These are phyloP conservation scores for Metschnikowia corniflorae DNA, from an alignment of 805 yeast species.

Conservation along the genomic window DNA sequence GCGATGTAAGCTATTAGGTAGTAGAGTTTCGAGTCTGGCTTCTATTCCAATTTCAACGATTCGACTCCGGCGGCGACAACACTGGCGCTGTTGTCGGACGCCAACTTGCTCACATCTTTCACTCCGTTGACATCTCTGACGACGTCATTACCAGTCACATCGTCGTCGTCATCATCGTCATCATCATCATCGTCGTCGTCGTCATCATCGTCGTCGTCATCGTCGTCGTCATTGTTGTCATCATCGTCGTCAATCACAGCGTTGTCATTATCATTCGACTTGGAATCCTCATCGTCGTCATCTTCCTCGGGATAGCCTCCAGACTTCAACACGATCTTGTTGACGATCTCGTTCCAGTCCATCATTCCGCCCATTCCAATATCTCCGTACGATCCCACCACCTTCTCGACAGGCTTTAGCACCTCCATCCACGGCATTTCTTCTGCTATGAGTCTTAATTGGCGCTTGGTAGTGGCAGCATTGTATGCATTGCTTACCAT, in stretches of 20 bases:
- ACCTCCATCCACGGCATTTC: conserved; percentile 96
- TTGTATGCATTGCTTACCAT: conserved; percentile 93
- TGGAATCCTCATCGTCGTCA: conserved; percentile 38
- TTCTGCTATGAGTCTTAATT: conserved; percentile 68
- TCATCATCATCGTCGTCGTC: conserved; percentile 43
- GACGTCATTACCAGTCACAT: conserved; percentile 22
- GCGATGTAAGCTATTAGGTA: no score
- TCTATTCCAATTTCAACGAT: conserved; percentile 4
- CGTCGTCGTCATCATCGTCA: conserved; percentile 42
- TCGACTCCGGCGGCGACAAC: conserved; percentile 1
- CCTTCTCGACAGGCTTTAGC: conserved; percentile 92
- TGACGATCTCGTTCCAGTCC: conserved; percentile 94
- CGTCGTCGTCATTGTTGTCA: conserved; percentile 30
- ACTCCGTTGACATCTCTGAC: background rate
- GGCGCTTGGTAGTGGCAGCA: conserved; percentile 83
- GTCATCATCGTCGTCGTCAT: conserved; percentile 34
- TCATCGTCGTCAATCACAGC: conserved; percentile 24
- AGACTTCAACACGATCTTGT: conserved; percentile 70
- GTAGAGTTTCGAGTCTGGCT: no score
- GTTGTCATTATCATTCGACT: conserved; percentile 36
- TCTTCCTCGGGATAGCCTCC: conserved; percentile 50
- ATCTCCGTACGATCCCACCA: conserved; percentile 88
- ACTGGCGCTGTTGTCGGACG: no score
- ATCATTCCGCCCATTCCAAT: conserved; percentile 99
- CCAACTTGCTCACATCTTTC: background rate